phyloP scores from a whole-genome alignment of 805 yeast genomes.

The Wickerhamiella kurtzmanii region DNA sequence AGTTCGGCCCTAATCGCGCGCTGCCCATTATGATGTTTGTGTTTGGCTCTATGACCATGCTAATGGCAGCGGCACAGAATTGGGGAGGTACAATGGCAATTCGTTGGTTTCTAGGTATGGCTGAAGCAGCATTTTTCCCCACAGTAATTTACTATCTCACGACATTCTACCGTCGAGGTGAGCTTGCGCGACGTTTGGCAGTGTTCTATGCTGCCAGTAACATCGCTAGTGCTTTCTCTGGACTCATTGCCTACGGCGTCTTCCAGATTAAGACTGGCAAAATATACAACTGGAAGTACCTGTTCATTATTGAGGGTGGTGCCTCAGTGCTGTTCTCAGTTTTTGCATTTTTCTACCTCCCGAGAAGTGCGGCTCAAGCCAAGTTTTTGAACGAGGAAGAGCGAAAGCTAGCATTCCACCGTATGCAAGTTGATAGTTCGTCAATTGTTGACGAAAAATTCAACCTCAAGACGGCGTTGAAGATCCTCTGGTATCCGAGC shows the following conservation, averaged over 20 bases:
- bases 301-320: constrained; percentile 43
- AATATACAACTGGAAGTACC: constrained; percentile 40
- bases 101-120: constrained; percentile 30
- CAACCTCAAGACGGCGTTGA: not conserved
- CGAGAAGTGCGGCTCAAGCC: constrained; percentile 58
- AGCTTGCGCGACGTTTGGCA: constrained; percentile 29
- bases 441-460: not conserved
- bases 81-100: constrained; percentile 25
- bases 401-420: constrained; percentile 25
- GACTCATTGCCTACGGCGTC: constrained; percentile 28
- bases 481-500: not conserved
- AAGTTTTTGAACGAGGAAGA: constrained; percentile 39
- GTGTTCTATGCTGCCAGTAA: constrained; percentile 29
- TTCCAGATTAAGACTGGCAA: constrained; percentile 29
- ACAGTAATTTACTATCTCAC: constrained; percentile 27
- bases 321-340: constrained; percentile 29
- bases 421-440: not conserved
- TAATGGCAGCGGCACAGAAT: constrained; percentile 26
- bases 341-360: constrained; percentile 31
- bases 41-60: constrained; percentile 26
- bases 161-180: constrained; percentile 28
- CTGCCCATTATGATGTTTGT: constrained; percentile 25
- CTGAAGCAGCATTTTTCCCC: constrained; percentile 34
- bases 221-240: constrained; percentile 28
- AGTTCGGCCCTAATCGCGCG: constrained; percentile 27